Conservation (phyloP, 164 flowering plant genomes). For the Warburgia ugandensis region DNA sequence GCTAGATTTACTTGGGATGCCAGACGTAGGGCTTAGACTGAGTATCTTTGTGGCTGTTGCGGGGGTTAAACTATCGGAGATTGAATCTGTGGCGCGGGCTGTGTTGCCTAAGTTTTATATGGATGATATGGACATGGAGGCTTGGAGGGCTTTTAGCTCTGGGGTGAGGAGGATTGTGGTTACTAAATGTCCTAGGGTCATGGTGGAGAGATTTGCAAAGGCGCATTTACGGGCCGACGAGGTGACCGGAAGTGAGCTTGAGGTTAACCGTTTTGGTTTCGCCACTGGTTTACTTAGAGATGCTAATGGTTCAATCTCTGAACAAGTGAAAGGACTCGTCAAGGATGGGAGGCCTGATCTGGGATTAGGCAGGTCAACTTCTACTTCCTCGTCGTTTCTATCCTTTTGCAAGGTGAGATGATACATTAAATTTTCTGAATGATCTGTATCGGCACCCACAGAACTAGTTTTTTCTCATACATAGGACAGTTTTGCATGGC, state of each 20-base stretch:
- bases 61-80: slow-evolving; percentile 52
- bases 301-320: slow-evolving; percentile 17
- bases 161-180: slow-evolving; percentile 61
- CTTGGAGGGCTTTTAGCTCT: slow-evolving; percentile 60
- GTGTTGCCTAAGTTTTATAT: slow-evolving; percentile 92
- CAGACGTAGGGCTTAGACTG: slow-evolving; percentile 45
- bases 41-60: slow-evolving; percentile 58
- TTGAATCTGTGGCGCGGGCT: slow-evolving; percentile 79
- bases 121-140: slow-evolving; percentile 74
- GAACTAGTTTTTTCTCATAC: neutral
- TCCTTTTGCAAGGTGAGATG: slow-evolving; percentile 57
- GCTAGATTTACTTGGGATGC: slow-evolving; percentile 35
- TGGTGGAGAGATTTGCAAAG: slow-evolving; percentile 87
- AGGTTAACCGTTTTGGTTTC: slow-evolving; percentile 59
- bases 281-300: slow-evolving; percentile 61
- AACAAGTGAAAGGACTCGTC: slow-evolving; percentile 29
- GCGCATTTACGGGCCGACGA: slow-evolving; percentile 70
- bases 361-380: slow-evolving; percentile 37
- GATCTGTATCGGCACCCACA: no score
- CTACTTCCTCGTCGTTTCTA: slow-evolving; percentile 19
- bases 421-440: neutral
- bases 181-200: slow-evolving; percentile 55
- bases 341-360: slow-evolving; percentile 34
- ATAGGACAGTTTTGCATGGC: no score
- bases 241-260: slow-evolving; percentile 66